These are phyloP conservation scores for Magnusiomyces suaveolens DNA, from an alignment of 1,139 yeast species.

Conservation along the genomic window DNA sequence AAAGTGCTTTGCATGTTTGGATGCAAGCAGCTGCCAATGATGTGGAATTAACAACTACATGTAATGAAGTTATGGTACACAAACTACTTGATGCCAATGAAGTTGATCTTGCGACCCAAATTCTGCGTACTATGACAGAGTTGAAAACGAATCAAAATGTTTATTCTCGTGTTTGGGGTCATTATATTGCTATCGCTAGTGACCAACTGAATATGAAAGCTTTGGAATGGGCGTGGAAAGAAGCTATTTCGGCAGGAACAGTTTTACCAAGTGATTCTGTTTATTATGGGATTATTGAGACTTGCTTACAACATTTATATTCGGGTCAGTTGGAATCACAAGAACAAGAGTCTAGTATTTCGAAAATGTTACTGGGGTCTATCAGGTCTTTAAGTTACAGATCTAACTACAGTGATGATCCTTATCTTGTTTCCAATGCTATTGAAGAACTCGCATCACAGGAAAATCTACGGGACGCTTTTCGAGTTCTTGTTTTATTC, in stretches of 20 bases:
- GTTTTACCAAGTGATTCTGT: conserved; percentile 28
- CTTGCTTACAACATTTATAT: conserved; percentile 18
- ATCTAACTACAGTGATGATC: conserved; percentile 7
- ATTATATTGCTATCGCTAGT: conserved; percentile 25
- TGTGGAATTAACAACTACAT: neutral
- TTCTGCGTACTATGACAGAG: conserved; percentile 21
- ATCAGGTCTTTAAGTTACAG: conserved; percentile 7
- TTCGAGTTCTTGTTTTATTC: conserved; percentile 5
- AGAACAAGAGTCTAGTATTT: neutral
- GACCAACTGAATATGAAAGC: conserved; percentile 21
- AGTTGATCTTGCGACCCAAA: conserved; percentile 25
- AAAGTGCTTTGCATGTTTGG: neutral
- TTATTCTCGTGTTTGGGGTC: conserved; percentile 31
- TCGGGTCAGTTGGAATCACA: conserved; percentile 19
- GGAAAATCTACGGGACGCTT: neutral
- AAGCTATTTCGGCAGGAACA: conserved; percentile 27
- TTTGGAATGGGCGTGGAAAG: conserved; percentile 25
- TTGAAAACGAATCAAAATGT: conserved; percentile 14
- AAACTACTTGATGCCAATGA: conserved; percentile 24
- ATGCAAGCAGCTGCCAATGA: neutral
- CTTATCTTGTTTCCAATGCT: conserved; percentile 4
- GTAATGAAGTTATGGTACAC: conserved; percentile 26
- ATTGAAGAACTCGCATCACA: conserved; percentile 7
- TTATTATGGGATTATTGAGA: conserved; percentile 23
- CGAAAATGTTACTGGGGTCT: conserved; percentile 6